phyloP scores from a whole-genome alignment of 306 rosid genomes.

The Crotalaria pallida region DNA sequence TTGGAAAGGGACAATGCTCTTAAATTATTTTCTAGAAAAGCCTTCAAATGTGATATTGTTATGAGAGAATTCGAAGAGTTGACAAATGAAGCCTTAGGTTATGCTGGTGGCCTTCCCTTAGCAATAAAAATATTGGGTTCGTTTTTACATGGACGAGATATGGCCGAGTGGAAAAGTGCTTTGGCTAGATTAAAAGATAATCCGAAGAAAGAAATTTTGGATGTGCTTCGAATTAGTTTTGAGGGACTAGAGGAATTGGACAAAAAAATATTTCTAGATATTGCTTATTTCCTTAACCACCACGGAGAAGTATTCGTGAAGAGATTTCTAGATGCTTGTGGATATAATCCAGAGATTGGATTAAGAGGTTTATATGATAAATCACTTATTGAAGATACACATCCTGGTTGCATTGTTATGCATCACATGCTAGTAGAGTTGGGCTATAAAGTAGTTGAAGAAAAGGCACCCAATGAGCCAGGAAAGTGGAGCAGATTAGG shows the following conservation, averaged over 20 bases:
- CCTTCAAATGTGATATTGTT: neutral
- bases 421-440: neutral
- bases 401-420: neutral
- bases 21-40: neutral
- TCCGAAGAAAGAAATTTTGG: neutral
- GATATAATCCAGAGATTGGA: neutral
- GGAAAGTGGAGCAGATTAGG: constrained; percentile 21
- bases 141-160: neutral
- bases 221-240: neutral
- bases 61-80: neutral
- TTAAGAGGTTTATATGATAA: neutral
- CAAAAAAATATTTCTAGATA: neutral
- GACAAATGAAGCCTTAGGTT: neutral
- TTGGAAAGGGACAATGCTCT: neutral
- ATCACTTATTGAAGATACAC: neutral
- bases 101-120: neutral
- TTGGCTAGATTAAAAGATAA: neutral
- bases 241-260: neutral
- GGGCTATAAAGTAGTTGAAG: neutral
- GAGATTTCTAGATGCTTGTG: neutral
- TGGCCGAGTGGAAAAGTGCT: neutral
- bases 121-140: neutral
- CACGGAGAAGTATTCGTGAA: neutral
- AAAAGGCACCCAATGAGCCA: neutral
- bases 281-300: neutral